Conservation (phyloP, 202 grass and related monocot genomes). For the Cymbopogon flexuosus region DNA sequence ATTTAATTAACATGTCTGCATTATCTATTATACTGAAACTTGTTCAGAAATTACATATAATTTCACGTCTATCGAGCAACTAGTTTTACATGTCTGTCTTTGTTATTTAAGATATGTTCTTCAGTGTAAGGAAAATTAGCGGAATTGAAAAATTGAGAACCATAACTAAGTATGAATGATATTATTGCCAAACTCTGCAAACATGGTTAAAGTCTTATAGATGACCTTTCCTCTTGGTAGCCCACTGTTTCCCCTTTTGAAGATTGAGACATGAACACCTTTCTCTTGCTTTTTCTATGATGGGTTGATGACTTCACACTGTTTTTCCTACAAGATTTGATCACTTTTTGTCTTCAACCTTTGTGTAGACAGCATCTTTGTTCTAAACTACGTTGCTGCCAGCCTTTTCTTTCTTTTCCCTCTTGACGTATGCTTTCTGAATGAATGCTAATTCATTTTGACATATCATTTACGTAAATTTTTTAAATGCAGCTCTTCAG, state of each 20-base stretch:
- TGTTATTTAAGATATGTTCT: not conserved
- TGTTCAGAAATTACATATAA: not conserved
- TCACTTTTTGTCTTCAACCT: slow-evolving; percentile 5
- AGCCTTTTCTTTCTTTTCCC: slow-evolving; percentile 11
- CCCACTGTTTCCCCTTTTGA: not conserved
- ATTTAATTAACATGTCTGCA: slow-evolving; percentile 4
- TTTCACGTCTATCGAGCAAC: not conserved
- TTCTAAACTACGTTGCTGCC: not conserved
- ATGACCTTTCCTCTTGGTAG: not conserved
- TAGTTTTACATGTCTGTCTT: not conserved
- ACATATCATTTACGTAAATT: slow-evolving; percentile 28
- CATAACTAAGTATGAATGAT: not conserved
- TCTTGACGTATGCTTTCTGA: not conserved
- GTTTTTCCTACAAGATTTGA: slow-evolving; percentile 14
- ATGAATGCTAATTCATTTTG: slow-evolving; percentile 20
- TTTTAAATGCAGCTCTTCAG: slow-evolving; percentile 56
- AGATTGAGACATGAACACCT: slow-evolving; percentile 2
- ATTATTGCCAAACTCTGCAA: not conserved
- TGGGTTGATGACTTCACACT: slow-evolving; percentile 1
- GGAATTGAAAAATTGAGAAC: slow-evolving; percentile 6
- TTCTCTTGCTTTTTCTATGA: slow-evolving; percentile 7
- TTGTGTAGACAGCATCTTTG: not conserved
- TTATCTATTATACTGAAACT: slow-evolving; percentile 2
- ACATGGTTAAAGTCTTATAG: not conserved
- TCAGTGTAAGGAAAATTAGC: not conserved